Conservation (phyloP, 2,329 filamentous ascomycete species). For the Ciborinia camelliae region DNA sequence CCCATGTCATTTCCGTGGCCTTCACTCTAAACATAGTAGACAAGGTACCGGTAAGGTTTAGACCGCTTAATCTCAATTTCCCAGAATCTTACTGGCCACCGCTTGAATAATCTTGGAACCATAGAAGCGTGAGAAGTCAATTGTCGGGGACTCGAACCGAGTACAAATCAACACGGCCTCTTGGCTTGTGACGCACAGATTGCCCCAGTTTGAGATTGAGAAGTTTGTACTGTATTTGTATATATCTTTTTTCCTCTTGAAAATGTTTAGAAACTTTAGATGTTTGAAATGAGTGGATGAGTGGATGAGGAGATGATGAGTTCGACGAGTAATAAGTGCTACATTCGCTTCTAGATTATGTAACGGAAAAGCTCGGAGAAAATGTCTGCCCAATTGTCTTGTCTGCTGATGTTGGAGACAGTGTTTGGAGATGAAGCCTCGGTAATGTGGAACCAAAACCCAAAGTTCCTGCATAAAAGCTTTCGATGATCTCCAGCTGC, state of each 20-base stretch:
- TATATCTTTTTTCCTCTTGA: neutral
- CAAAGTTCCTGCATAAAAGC: constrained; percentile 17
- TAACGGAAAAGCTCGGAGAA: neutral
- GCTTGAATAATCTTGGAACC: constrained; percentile 4
- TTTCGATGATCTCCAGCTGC: constrained; percentile 4
- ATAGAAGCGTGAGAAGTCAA: neutral
- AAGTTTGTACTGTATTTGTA: constrained; percentile 6
- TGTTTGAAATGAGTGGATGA: too few relatives aligned
- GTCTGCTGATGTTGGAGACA: constrained; percentile 9
- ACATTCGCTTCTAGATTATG: neutral
- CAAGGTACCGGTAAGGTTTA: constrained; percentile 12
- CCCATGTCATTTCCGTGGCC: constrained; percentile 8
- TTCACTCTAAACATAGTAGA: constrained; percentile 6
- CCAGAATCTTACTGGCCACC: constrained; percentile 6
- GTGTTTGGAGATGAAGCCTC: constrained; percentile 2
- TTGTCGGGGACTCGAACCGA: neutral
- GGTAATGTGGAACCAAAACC: constrained; percentile 4
- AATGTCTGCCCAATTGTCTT: neutral
- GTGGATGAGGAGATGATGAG: too few relatives aligned
- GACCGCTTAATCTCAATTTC: constrained; percentile 11
- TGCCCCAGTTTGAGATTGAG: constrained; percentile 12
- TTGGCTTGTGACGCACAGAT: constrained; percentile 12
- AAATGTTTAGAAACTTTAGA: too few relatives aligned
- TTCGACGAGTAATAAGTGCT: neutral
- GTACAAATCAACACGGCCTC: neutral